Evolutionary conservation across 1,284 basidiomycete species (phyloP), one percentile per base, ranked within the genome.

Genomic region (Chalciporus sp.): DNA sequence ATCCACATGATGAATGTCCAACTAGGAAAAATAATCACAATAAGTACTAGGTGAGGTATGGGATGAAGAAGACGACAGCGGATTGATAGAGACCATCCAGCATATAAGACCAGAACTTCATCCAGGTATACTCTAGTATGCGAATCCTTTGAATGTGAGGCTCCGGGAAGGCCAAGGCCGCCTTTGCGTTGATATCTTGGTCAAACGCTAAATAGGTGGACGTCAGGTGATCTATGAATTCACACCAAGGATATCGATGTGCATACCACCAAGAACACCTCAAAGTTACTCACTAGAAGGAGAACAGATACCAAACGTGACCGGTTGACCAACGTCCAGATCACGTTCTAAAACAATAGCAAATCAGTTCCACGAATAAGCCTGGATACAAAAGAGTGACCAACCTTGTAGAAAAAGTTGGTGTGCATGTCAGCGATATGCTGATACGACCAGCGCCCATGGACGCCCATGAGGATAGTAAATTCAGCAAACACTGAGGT

Each of bases 351-450:
- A 16, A 56, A 58, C 19, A 26, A 46, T 7, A 35, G 10, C 42
- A 42, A 0, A n/a, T 51, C 47, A 49, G 52, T 55, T 33, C 19
- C 39, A 44, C 40, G 52, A 26, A 27, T 37, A 8, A 35, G 12
- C 2, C 20, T 31, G 14, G 4, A 37, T 12, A 39, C 26, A 27
- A 45, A 29, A 20, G 28, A 47, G 27, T n/a, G 29, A 58, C 9
- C 3, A 1, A 90, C 88, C 83, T 98, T 98, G 83, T 98, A 98
- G 78, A 98, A 98, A 77, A 98, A 98, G 73, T 95, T 96, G 59
- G 89, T 90, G 66, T 95, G 93, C 94, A 95, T 94, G 66, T 97
- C 94, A n/a, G 95, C 94, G 42, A 98, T 82, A 42, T 96, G 90
- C 63, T 95, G 88, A 73, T 98, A 98, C 33, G 92, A 95, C 95